Evolutionary conservation across 106 monocot genomes (phyloP).

Genomic region (Acorus gramineus): DNA sequence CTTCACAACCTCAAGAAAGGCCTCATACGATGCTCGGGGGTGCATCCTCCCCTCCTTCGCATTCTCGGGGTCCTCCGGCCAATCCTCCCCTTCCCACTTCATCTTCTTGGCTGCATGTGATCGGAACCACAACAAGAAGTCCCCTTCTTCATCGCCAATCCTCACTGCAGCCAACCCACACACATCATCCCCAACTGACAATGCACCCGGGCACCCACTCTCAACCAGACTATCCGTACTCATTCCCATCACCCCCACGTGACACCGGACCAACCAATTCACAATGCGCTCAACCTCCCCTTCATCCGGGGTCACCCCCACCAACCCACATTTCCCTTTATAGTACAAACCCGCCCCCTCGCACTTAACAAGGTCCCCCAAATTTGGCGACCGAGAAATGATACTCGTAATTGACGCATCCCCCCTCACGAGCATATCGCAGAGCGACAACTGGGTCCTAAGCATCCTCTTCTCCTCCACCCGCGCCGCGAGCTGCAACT

Average conservation of each 20-base stretch:
- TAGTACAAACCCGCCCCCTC: constrained; percentile 83
- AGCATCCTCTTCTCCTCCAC: constrained; percentile 79
- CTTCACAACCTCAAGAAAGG: constrained; percentile 91
- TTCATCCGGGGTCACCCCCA: constrained; percentile 66
- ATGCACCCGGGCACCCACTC: constrained; percentile 64
- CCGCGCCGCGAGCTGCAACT: constrained; percentile 74
- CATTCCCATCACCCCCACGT: constrained; percentile 72
- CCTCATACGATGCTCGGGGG: constrained; percentile 80
- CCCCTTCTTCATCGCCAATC: constrained; percentile 35
- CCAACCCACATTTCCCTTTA: constrained; percentile 55
- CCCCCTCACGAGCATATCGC: constrained; percentile 86
- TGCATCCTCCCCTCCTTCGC: constrained; percentile 58
- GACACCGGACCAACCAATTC: constrained; percentile 49
- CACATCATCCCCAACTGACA: constrained; percentile 67
- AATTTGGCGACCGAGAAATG: constrained; percentile 76
- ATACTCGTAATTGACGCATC: constrained; percentile 50
- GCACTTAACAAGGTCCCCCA: constrained; percentile 91
- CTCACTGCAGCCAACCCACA: constrained; percentile 88
- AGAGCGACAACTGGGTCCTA: constrained; percentile 73
- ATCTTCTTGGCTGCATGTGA: constrained; percentile 91
- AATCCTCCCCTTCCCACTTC: constrained; percentile 97
- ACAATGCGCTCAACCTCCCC: constrained; percentile 73
- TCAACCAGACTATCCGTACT: constrained; percentile 91
- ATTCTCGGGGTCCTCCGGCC: constrained; percentile 87
- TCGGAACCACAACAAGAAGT: constrained; percentile 91